phyloP scores from a whole-genome alignment of 2,329 filamentous ascomycete genomes.

The Parascedosporium putredinis region DNA sequence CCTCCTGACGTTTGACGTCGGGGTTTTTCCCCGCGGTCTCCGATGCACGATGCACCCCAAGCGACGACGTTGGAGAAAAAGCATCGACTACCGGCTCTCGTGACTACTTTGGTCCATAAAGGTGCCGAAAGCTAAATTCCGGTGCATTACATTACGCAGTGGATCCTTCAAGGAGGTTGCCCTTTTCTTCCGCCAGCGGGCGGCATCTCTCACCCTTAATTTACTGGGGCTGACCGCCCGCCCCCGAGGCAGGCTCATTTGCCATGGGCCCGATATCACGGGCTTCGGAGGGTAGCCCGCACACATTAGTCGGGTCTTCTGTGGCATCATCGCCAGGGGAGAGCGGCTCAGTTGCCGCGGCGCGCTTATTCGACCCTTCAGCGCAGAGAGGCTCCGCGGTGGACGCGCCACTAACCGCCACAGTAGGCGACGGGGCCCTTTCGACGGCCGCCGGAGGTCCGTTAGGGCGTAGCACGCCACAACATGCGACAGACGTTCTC shows the following conservation, averaged over 20 bases:
- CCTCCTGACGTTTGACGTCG: no score
- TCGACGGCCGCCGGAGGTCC: neutral
- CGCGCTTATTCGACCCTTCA: neutral
- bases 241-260: neutral
- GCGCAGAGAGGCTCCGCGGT: neutral
- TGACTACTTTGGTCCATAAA: no score
- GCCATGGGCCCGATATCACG: neutral
- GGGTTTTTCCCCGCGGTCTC: no score
- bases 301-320: neutral
- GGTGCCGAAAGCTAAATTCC: no score
- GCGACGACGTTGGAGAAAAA: no score
- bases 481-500: slow-evolving; percentile 3
- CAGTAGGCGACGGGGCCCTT: neutral
- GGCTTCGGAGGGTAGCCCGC: neutral
- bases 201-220: no score
- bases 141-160: no score
- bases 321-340: neutral
- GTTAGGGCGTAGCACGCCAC: neutral
- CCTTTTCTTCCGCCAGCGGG: no score
- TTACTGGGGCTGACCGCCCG: no score
- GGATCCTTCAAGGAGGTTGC: no score
- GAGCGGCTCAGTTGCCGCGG: neutral
- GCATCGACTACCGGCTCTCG: no score
- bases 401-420: slow-evolving; percentile 14
- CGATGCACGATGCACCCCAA: no score